A percentile compares a stretch with the other conserved stretches of the same genome.
Conservation (phyloP, 1,284 basidiomycete genomes). For the Hortiboletus rubellus region DNA sequence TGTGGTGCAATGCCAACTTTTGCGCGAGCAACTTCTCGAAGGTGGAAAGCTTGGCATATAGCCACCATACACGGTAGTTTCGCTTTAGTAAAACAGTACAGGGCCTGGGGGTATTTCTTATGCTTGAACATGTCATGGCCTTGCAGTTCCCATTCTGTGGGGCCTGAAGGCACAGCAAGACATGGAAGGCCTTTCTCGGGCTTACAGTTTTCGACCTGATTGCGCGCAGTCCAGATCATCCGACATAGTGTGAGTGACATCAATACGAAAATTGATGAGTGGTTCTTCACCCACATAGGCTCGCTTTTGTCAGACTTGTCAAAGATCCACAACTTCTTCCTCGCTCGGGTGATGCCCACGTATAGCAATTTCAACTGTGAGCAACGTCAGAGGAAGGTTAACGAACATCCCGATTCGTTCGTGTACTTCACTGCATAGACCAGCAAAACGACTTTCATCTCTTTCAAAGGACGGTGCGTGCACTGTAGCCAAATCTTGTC, state of each 20-base stretch:
- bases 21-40: conserved; percentile 43
- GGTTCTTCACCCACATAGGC: conserved; percentile 53
- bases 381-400: not conserved
- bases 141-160: conserved; percentile 55
- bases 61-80: conserved; percentile 42
- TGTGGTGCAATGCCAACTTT: conserved; percentile 23
- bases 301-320: conserved; percentile 58
- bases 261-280: not conserved
- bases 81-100: conserved; percentile 62
- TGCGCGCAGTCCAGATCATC: conserved; percentile 49
- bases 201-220: conserved; percentile 45
- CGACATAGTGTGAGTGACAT: conserved; percentile 22
- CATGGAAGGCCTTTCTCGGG: conserved; percentile 47
- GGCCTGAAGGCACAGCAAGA: conserved; percentile 48
- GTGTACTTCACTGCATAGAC: conserved; percentile 59
- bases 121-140: conserved; percentile 56
- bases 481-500: conserved; percentile 13
- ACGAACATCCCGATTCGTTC: not conserved
- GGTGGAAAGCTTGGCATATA: conserved; percentile 48
- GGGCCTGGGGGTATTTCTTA: conserved; percentile 57
- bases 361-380: conserved; percentile 66
- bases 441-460: conserved; percentile 52
- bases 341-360: conserved; percentile 68
- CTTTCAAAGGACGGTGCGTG: conserved; percentile 48
- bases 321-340: conserved; percentile 66